Base-by-base conservation (phyloP, 2,329 filamentous ascomycete species). In the Fusarium sp. region DNA sequence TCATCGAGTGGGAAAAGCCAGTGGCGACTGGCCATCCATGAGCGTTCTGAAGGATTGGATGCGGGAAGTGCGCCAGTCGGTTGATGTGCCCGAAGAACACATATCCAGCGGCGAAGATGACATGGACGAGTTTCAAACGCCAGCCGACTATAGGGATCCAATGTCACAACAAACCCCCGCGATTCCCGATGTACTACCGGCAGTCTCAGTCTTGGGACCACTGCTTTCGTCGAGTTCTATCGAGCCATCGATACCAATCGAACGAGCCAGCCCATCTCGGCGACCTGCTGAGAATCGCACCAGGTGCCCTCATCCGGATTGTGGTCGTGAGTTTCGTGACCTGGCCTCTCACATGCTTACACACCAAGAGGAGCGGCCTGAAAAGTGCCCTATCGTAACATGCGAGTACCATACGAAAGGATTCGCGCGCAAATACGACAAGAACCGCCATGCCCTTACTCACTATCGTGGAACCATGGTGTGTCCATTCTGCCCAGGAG, bases 401-500 rank as follows among this genome's bases (percentile, higher is more conserved):
- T 98, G 95, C 82, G 94, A 97, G 74, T 98, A 97, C 77, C 92
- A 97, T 79, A 86, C 87, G 71, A 98, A 97, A 78, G 95, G 95
- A 0, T 98, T 98, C 75, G 95, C 95, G 5, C 87, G 95, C 63
- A 98, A 98, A 79, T 99, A 98, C 77, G 96, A 98, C 82, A 97
- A 97, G 84, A 98, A 98, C 78, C 85, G 96, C 14, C 96, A 99
- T 77, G 97, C 95, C 3, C 81, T 98, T 67, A 98, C 95, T 4
- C 96, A 98, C 76, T 99, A 98, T 84, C 97, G 97, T 79, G 95
- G 95, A 11, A 97, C 93, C 15, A 97, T 98, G 94, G 91, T 97
- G 10, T 99, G 96, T 74, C 94, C 94, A 7, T 98, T 98, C 79
- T 98, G 96, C 71, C 93, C 94, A 0, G 93, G 94, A 6, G 91